A percentile compares a stretch with the other conserved stretches of the same genome.
These are phyloP conservation scores for Clonostachys sp. DNA, from an alignment of 2,329 filamentous ascomycete genomes.

Conservation along the genomic window DNA sequence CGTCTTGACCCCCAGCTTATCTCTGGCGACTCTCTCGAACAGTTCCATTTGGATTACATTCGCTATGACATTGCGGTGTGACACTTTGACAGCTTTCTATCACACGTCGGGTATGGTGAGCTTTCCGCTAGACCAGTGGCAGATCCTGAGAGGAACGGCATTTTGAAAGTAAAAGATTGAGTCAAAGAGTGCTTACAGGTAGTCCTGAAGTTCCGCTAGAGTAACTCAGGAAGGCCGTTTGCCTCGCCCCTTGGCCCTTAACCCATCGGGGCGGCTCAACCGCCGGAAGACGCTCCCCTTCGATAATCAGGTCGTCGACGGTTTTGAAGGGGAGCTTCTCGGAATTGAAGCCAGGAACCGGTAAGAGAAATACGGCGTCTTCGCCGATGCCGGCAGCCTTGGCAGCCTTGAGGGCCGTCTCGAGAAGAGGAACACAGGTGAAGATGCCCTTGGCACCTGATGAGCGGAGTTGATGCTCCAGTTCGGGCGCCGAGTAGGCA, in stretches of 20 bases:
- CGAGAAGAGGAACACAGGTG: constrained; percentile 64
- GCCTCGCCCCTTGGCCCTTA: constrained; percentile 60
- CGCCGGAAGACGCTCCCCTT: constrained; percentile 49
- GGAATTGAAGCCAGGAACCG: constrained; percentile 55
- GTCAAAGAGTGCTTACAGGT: constrained; percentile 44
- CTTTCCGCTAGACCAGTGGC: constrained; percentile 2
- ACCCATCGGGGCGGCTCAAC: constrained; percentile 55
- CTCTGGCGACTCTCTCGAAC: constrained; percentile 32
- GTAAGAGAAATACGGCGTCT: constrained; percentile 63
- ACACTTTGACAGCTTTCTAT: constrained; percentile 81
- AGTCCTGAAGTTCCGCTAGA: constrained; percentile 76
- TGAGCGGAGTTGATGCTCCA: constrained; percentile 68
- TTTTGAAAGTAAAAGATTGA: too few species aligned
- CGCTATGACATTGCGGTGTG: constrained; percentile 73
- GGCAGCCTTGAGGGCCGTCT: constrained; percentile 60
- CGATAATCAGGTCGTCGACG: constrained; percentile 58
- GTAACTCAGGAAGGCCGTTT: constrained; percentile 74
- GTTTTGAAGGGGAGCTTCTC: constrained; percentile 53
- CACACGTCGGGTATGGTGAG: neutral
- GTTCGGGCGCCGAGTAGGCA: constrained; percentile 64
- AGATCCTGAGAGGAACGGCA: neutral
- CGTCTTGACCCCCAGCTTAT: constrained; percentile 33
- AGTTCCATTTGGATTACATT: constrained; percentile 62
- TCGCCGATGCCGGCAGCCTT: constrained; percentile 57
- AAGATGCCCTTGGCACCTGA: constrained; percentile 67